Base-by-base conservation (phyloP, 768 basidiomycete genomes). In the Tylopilus cervinicoccineus region DNA sequence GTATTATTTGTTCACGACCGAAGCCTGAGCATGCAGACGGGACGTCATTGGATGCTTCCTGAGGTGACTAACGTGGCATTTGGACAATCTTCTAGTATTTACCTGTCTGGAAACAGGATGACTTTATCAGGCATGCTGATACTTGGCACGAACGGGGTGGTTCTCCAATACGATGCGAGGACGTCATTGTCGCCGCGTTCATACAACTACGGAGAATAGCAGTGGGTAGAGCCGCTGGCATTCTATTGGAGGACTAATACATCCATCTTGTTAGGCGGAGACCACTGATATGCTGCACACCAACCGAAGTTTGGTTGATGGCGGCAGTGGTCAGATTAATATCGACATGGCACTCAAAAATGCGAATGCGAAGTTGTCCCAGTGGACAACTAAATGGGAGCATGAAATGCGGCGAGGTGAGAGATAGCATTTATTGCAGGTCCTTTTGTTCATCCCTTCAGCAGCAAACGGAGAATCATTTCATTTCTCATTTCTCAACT, bases 1-100 rank as follows among this genome's bases (percentile, higher is more conserved):
- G 88, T 93, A 13, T 69, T 93, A 13, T 93, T 87, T 58, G 83
- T 89, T 36, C 90, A 93, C 59, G 89, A 93, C 66, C 83, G 89
- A 45, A 88, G 85, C 59, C 75, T 92, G 38, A 86, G 84, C 68
- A 90, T 86, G 66, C 89, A 92, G 66, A 91, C 89, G 2, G 90
- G 89, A 40, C 75, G 86, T 36, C 82, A 80, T 51, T 91, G 88
- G 88, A 92, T 92, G 90, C 76, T 93, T 17, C 87, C 86, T 9
- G 89, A 91, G 71, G 75, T 76, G 53, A 29, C 19, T 52, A 42
- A 20, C 17, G 20, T 38, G 38, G 40, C n/a, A 38, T 13, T 50
- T 23, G 45, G 14, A 38, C 33, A 17, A 45, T n/a, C 22, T 6
- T 45, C 49, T 50, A 40, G n/a, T 29, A 14, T 50, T 51, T 60